Percentiles rank a stretch among this genome's conserved stretches.
Evolutionary conservation across 495 filamentous ascomycete species (phyloP).

Genomic region (Neurospora tetraspora): DNA sequence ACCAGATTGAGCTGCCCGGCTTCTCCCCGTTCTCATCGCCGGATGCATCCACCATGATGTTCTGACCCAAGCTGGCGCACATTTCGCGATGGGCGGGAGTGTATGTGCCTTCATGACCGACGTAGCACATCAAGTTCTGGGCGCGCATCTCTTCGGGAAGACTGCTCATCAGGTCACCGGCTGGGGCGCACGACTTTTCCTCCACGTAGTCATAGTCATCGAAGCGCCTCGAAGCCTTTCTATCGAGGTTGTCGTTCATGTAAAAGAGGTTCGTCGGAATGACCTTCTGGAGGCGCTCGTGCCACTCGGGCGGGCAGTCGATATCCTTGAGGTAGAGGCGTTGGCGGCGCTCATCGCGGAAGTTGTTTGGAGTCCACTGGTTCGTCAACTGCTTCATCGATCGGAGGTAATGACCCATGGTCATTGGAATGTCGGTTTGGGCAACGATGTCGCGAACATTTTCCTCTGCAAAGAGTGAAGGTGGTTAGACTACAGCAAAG

Average conservation of each 20-base stretch:
- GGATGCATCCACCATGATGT: slow-evolving; percentile 93
- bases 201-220: slow-evolving; percentile 40
- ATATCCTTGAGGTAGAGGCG: slow-evolving; percentile 93
- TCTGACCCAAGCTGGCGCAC: slow-evolving; percentile 92
- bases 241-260: slow-evolving; percentile 60
- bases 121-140: slow-evolving; percentile 96
- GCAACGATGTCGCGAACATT: slow-evolving; percentile 65
- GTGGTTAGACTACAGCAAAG: not conserved
- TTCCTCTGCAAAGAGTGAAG: slow-evolving; percentile 29
- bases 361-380: slow-evolving; percentile 59
- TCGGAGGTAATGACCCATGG: slow-evolving; percentile 77
- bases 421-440: slow-evolving; percentile 62
- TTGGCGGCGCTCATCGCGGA: slow-evolving; percentile 60
- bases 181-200: slow-evolving; percentile 28
- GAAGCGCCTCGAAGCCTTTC: slow-evolving; percentile 32
- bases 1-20: slow-evolving; percentile 88
- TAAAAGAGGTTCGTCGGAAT: slow-evolving; percentile 78
- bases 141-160: slow-evolving; percentile 79
- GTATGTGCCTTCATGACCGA: slow-evolving; percentile 95
- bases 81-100: slow-evolving; percentile 95
- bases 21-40: slow-evolving; percentile 58
- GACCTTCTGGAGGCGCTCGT: slow-evolving; percentile 59
- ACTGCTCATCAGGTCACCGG: slow-evolving; percentile 90
- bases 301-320: slow-evolving; percentile 81
- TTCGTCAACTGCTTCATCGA: slow-evolving; percentile 70